Evolutionary conservation across 73 alveolate species (phyloP), one percentile per base, ranked within the genome.

Genomic region (Tetrahymena borealis): DNA sequence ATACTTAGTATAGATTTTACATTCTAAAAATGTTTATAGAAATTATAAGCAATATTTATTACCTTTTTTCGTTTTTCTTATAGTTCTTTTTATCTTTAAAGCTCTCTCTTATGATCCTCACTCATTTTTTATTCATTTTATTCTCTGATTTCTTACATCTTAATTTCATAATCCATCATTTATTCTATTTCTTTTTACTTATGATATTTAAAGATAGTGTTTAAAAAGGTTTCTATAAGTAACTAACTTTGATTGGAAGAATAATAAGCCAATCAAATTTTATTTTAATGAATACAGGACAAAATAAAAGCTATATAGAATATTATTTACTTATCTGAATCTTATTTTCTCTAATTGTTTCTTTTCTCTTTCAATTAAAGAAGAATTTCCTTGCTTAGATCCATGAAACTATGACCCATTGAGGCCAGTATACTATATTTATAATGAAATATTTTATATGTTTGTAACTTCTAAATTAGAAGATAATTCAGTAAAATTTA

Each of bases 11-110:
- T 39, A 24, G n/a, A 24, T 28, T 20, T 60, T 15, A 15, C 85
- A 60, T 20, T 7, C 31, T 2, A 1, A 18, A 7, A 60, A 60
- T 60, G 28, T n/a, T n/a, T n/a, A n/a, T n/a, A n/a, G n/a, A n/a
- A n/a, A n/a, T n/a, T n/a, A n/a, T n/a, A n/a, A n/a, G n/a, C n/a
- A 60, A 60, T 24, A 15, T 28, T n/a, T 60, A 60, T 24, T 12
- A 39, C 85, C 90, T 39, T 40, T 33, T 90, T 39, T 28, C 93
- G 93, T 77, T 93, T 93, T 41, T 93, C 96, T 79, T 93, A 41
- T 38, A 33, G 90, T 33, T 79, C 90, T 33, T 78, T 31, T 90
- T 91, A 39, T 28, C 43, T 33, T 90, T 38, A 39, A 39, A 16
- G 4, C 28, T 77, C 39, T 78, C 91, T 40, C 36, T 91, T 92